phyloP scores from a whole-genome alignment of 805 yeast genomes.

The Candida nitratophila region DNA sequence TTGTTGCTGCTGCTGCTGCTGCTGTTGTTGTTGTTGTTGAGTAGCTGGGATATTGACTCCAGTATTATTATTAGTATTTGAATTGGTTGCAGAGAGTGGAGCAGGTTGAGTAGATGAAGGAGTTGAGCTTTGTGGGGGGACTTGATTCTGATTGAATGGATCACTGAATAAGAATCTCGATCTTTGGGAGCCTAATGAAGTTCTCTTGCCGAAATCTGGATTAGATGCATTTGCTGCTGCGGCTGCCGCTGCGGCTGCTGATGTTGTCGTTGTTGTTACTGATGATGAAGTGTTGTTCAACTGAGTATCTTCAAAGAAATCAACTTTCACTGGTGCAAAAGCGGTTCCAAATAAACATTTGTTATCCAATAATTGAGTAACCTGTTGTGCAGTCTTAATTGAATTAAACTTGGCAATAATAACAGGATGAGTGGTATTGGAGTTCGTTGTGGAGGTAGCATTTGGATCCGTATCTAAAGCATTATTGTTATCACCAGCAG shows the following conservation, averaged over 20 bases:
- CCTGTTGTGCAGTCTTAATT: conserved; percentile 34
- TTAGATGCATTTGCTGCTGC: not conserved
- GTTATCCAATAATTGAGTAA: conserved; percentile 33
- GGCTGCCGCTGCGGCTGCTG: too few relatives aligned
- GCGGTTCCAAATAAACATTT: conserved; percentile 44
- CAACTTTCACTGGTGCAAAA: conserved; percentile 34
- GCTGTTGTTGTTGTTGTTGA: conserved; percentile 4
- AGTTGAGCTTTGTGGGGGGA: too few relatives aligned
- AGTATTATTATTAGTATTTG: too few relatives aligned
- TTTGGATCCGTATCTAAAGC: too few relatives aligned
- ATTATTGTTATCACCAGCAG: conserved; percentile 3
- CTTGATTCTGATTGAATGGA: conserved; percentile 33
- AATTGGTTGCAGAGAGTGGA: too few relatives aligned
- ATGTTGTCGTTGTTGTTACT: not conserved
- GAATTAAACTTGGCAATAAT: conserved; percentile 41
- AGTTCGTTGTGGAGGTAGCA: too few relatives aligned
- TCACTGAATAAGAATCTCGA: conserved; percentile 68
- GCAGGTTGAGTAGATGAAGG: too few relatives aligned
- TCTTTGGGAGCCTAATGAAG: conserved; percentile 48
- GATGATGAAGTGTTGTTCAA: too few relatives aligned
- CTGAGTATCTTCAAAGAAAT: conserved; percentile 28
- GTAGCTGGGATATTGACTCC: conserved; percentile 7
- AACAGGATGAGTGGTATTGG: conserved; percentile 20
- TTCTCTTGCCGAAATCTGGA: conserved; percentile 33
- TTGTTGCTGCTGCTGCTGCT: conserved; percentile 3